A percentile compares a stretch with the other conserved stretches of the same genome.
These are phyloP conservation scores for Cutaneotrichosporon dermatis DNA, from an alignment of 1,284 basidiomycete species.

Conservation along the genomic window DNA sequence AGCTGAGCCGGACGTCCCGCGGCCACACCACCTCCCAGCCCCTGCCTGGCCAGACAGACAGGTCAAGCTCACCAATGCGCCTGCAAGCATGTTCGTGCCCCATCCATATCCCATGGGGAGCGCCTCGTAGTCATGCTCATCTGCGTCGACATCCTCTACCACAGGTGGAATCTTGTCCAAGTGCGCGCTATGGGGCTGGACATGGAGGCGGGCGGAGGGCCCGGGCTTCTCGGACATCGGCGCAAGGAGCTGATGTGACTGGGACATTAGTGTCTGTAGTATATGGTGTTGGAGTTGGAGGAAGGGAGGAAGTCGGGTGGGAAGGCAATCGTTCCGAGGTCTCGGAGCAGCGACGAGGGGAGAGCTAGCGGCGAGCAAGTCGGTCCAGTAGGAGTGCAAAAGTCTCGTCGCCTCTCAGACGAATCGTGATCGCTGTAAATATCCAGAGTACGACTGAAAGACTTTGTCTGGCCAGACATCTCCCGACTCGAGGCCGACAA, in stretches of 20 bases:
- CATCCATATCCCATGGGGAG: constrained; percentile 48
- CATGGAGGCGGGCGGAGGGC: constrained; percentile 17
- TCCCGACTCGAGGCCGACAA: too few species aligned
- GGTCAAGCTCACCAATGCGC: constrained; percentile 69
- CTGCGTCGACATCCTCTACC: constrained; percentile 27
- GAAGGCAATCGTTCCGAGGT: too few species aligned
- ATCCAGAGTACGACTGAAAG: too few species aligned
- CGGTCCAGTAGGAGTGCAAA: too few species aligned
- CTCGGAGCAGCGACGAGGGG: too few species aligned
- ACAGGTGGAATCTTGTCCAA: constrained; percentile 16
- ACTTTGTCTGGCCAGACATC: too few species aligned
- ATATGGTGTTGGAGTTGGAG: neutral
- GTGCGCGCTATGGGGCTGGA: constrained; percentile 22
- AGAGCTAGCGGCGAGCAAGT: too few species aligned
- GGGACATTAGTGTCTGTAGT: constrained; percentile 3
- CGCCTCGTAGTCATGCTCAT: constrained; percentile 50
- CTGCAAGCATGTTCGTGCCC: constrained; percentile 90
- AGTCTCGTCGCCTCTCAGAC: too few species aligned
- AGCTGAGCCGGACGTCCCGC: neutral
- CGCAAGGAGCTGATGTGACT: constrained; percentile 3
- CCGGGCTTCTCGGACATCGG: constrained; percentile 3
- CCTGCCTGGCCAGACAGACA: neutral
- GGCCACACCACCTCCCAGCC: neutral
- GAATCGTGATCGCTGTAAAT: too few species aligned
- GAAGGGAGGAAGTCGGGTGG: neutral